phyloP scores from a whole-genome alignment of 495 filamentous ascomycete genomes.

The Tetracladium setigerum region DNA sequence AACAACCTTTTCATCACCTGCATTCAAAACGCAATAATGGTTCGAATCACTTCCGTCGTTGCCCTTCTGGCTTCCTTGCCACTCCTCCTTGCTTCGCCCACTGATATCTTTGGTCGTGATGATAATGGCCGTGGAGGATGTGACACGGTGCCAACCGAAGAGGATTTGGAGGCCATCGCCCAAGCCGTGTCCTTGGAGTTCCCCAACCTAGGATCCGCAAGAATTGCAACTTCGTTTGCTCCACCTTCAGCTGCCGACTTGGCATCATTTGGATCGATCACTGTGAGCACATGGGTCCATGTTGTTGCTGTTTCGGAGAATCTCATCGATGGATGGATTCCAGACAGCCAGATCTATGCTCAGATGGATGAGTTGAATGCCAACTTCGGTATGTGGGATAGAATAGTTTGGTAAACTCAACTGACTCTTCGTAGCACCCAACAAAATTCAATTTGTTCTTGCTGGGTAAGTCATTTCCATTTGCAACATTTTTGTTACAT shows the following conservation, averaged over 20 bases:
- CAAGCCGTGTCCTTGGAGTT: neutral
- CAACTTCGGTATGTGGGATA: neutral
- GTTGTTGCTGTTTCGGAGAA: slow-evolving; percentile 42
- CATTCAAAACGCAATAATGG: too few species aligned
- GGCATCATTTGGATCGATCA: slow-evolving; percentile 22
- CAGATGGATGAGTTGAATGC: slow-evolving; percentile 14
- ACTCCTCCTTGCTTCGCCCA: neutral
- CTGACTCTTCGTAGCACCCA: slow-evolving; percentile 12
- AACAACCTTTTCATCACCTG: too few species aligned
- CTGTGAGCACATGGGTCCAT: slow-evolving; percentile 54
- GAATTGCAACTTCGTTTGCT: too few species aligned
- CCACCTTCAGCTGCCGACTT: neutral
- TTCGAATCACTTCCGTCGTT: neutral
- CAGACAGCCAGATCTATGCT: slow-evolving; percentile 28
- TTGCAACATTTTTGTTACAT: too few species aligned
- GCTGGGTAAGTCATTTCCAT: slow-evolving; percentile 10
- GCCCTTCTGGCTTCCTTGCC: neutral
- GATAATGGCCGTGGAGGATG: neutral
- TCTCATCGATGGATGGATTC: slow-evolving; percentile 41
- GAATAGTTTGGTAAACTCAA: too few species aligned
- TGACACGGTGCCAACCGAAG: neutral
- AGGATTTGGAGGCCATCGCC: neutral
- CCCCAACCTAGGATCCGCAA: too few species aligned
- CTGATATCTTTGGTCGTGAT: neutral
- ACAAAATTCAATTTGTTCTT: slow-evolving; percentile 47